A percentile compares a stretch with the other conserved stretches of the same genome.
Evolutionary conservation across 1,284 basidiomycete species (phyloP).

Genomic region (Lignosus rhinocerotis): DNA sequence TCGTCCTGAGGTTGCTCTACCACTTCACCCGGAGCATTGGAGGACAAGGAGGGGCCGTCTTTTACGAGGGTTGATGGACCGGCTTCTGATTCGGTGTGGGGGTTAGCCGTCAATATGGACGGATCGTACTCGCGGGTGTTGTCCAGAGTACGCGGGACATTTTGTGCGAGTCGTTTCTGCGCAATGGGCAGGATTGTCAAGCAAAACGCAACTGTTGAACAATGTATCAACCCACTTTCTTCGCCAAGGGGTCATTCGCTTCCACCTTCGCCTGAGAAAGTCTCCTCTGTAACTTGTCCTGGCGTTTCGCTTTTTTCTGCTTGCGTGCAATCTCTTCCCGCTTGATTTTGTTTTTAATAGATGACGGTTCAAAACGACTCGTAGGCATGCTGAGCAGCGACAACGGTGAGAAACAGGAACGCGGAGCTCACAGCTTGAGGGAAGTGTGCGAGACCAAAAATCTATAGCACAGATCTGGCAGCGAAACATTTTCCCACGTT

Average conservation of each 20-base stretch:
- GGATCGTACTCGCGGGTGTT: slow-evolving; percentile 92
- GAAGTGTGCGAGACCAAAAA: slow-evolving; percentile 14
- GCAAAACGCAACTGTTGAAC: background rate
- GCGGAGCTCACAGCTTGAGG: background rate
- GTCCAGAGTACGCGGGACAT: slow-evolving; percentile 91
- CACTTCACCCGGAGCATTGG: slow-evolving; percentile 13
- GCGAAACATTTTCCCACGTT: slow-evolving; percentile 24
- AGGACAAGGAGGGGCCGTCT: slow-evolving; percentile 24
- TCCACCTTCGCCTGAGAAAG: slow-evolving; percentile 75
- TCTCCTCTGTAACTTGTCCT: slow-evolving; percentile 81
- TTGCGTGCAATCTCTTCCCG: slow-evolving; percentile 77
- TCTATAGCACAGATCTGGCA: slow-evolving; percentile 17
- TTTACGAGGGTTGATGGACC: slow-evolving; percentile 37
- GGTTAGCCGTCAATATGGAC: slow-evolving; percentile 76
- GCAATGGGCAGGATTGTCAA: background rate
- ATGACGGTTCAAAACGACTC: slow-evolving; percentile 58
- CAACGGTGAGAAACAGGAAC: background rate
- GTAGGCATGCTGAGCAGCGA: slow-evolving; percentile 45
- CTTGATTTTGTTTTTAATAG: slow-evolving; percentile 85
- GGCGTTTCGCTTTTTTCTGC: slow-evolving; percentile 76
- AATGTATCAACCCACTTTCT: slow-evolving; percentile 56
- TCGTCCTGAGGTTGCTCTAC: slow-evolving; percentile 48
- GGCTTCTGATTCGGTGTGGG: slow-evolving; percentile 36
- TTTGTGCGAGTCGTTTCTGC: slow-evolving; percentile 80
- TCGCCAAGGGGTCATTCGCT: slow-evolving; percentile 65